Base-by-base conservation (phyloP, 2,329 filamentous ascomycete genomes). In the Cladosporium halotolerans region DNA sequence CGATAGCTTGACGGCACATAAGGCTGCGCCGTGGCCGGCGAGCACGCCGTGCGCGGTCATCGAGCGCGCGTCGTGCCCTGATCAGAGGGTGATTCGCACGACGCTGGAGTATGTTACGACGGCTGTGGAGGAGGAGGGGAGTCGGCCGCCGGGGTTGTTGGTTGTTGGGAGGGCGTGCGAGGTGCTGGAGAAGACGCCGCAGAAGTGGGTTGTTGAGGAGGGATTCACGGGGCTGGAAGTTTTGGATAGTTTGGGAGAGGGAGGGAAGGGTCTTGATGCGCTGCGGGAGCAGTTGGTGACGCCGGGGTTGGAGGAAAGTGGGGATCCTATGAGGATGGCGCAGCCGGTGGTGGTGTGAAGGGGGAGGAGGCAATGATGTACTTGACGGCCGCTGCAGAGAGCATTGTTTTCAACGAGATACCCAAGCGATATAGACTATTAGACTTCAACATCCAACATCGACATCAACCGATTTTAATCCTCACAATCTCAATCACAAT, bases 1-100 rank as follows among this genome's bases (percentile, higher is more conserved):
- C 0, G 76, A 77, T 6, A 87, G 88, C 63, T 73, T 99, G 55
- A 86, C 82, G 0, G 68, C 67, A 9, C 69, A 72, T 13, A 60
- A 61, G 5, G 44, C 31, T 14, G 47, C 52, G 16, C 51, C 62
- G 3, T 68, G 64, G 52, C 92, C 92, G 0, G 71, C 70, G 33
- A 71, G 74, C n/a, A 93, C 90, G 1, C 90, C 92, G 0, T 96
- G 92, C 64, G 91, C 92, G 1, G 91, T 99, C 9, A 80, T 99
- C 52, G 93, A 99, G 72, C 80, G 93, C 34, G 93, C 93, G 5
- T 95, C 88, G 57, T 99, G 93, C 67, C 87, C 89, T 0, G 93
- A 99, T 66, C 93, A 99, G 73, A 79, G 92, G 45, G 88, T 99
- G 13, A 91, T 99, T 28, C 79, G 93, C 53, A 93, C 90, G 1